Evolutionary conservation across 768 basidiomycete species (phyloP).

Genomic region (Russula brevipes): DNA sequence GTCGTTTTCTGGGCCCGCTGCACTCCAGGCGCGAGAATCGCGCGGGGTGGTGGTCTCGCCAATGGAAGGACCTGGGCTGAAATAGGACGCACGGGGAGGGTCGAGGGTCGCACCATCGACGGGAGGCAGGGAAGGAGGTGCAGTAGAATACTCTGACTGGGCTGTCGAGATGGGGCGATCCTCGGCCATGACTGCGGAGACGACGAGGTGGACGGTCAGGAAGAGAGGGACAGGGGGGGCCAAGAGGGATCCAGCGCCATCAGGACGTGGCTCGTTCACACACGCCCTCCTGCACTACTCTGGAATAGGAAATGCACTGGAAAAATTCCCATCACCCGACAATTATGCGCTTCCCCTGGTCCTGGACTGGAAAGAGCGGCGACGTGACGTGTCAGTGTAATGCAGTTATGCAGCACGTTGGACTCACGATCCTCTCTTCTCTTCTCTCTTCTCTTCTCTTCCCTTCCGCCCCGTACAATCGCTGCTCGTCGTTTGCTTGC

Average conservation of each 20-base stretch:
- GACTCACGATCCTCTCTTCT: no score
- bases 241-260: not conserved
- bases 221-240: not conserved
- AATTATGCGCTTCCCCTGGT: no score
- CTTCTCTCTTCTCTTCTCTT: no score
- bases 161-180: conserved; percentile 19
- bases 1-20: not conserved
- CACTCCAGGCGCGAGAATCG: not conserved
- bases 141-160: conserved; percentile 11
- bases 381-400: no score
- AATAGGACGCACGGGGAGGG: conserved; percentile 2
- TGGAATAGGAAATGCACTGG: not conserved
- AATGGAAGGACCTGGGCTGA: conserved; percentile 1
- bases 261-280: not conserved
- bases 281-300: not conserved
- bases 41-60: not conserved
- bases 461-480: no score
- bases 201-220: not conserved
- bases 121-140: conserved; percentile 1
- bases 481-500: no score
- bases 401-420: no score
- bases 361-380: no score
- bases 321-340: no score
- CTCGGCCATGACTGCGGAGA: conserved; percentile 14
- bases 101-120: conserved; percentile 2